Evolutionary conservation across 75 land plant genomes (phyloP), one percentile per base, ranked within the genome.

Genomic region (Azolla pinnata): DNA sequence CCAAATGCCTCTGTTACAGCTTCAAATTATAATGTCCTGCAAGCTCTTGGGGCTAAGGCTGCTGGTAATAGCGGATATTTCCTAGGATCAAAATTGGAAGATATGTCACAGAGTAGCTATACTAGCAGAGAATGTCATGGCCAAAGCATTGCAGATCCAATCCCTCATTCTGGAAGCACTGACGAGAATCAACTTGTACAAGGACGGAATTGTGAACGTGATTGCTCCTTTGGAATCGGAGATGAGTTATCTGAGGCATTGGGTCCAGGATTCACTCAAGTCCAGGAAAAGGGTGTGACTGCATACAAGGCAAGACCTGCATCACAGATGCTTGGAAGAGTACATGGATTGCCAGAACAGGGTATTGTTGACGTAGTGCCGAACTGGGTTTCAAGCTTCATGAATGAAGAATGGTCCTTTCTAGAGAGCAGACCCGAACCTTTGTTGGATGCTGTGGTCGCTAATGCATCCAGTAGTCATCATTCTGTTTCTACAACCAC

Each of bases 371-470:
- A 73, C 17, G 28, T 38, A 25, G 28, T n/a, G 50, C 32, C 48
- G 26, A 53, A 29, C 9, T 16, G 38, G 57, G 60, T 33, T 31
- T 12, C 23, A 20, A 54, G 14, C 18, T 44, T 64, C 42, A 60
- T 38, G 14, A 52, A 67, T 2, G 38, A 29, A 50, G n/a, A 76
- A 33, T 38, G 56, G 21, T 20, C 56, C 5, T 62, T 71, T 46
- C 46, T 65, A 18, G 67, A 53, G 42, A 55, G 12, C 17, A 60
- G 59, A 4, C 10, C 70, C 32, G 88, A 84, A 44, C 66, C 72
- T 61, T 68, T 81, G n/a, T 65, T 84, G 60, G 88, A 84, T 67
- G 84, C 88, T 51, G 75, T 84, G 20, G 69, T 84, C 10, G 79
- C 81, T 2, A 79, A 58, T 44, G 55, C 54, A 64, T 14, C 54